These are phyloP conservation scores for Rhipidocladum racemiflorum DNA, from an alignment of 176 grass and related monocot species.

Conservation along the genomic window DNA sequence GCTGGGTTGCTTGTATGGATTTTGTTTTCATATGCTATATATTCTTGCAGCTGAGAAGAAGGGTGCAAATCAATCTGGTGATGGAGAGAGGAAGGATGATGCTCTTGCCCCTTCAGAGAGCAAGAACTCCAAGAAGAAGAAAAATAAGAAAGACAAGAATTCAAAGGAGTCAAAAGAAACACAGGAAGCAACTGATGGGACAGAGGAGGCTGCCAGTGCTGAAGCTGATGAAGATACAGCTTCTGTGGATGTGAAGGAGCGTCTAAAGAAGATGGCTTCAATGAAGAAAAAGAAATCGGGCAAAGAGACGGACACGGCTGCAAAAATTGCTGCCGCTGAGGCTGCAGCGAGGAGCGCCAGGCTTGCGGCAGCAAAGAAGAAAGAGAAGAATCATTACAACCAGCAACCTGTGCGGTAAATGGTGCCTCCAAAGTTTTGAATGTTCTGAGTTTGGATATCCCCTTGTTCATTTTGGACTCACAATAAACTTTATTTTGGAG, in stretches of 20 bases:
- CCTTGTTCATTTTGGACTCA: constrained; percentile 61
- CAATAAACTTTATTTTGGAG: constrained; percentile 45
- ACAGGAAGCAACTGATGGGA: constrained; percentile 44
- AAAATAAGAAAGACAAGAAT: constrained; percentile 77
- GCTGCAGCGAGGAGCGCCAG: constrained; percentile 82
- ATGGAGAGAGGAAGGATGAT: constrained; percentile 68
- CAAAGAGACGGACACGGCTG: constrained; percentile 73
- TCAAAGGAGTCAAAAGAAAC: constrained; percentile 67
- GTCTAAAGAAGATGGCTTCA: constrained; percentile 92
- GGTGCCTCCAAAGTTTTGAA: constrained; percentile 43
- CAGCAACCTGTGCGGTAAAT: constrained; percentile 92
- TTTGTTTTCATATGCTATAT: neutral
- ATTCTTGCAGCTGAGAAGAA: constrained; percentile 54
- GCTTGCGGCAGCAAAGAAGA: constrained; percentile 92
- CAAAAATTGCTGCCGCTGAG: constrained; percentile 72
- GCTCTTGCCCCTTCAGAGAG: constrained; percentile 53
- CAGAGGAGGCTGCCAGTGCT: constrained; percentile 46
- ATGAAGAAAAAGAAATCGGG: constrained; percentile 94
- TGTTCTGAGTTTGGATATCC: constrained; percentile 47
- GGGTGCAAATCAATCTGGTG: constrained; percentile 45
- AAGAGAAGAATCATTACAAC: constrained; percentile 98
- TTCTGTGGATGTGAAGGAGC: constrained; percentile 84
- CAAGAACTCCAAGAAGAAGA: constrained; percentile 90
- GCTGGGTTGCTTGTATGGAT: neutral
- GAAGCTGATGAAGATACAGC: constrained; percentile 62